Evolutionary conservation across 768 basidiomycete genomes (phyloP).

Genomic region (Coprinopsis sp.): DNA sequence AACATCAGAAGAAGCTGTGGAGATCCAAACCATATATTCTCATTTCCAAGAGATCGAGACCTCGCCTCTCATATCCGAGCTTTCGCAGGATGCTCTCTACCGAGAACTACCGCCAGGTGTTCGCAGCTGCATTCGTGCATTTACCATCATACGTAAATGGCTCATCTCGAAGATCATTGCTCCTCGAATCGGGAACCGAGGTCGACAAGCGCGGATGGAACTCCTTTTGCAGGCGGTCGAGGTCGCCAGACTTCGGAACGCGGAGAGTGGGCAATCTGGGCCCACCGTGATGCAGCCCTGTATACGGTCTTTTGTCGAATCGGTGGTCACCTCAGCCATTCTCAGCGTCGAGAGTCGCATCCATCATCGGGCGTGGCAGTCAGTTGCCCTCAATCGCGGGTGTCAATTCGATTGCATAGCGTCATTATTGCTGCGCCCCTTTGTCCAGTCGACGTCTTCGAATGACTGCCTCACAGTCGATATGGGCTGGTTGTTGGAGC

Average conservation of each 20-base stretch:
- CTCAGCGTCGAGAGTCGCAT: slow-evolving; percentile 76
- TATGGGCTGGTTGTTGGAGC: slow-evolving; percentile 79
- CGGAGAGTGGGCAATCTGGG: slow-evolving; percentile 27
- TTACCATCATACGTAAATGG: slow-evolving; percentile 77
- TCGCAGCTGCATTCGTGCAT: slow-evolving; percentile 73
- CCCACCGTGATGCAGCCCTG: slow-evolving; percentile 54
- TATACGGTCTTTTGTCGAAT: slow-evolving; percentile 77
- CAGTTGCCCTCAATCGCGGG: slow-evolving; percentile 59
- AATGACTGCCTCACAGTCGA: slow-evolving; percentile 62
- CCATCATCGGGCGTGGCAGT: slow-evolving; percentile 75
- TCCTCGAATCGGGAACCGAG: slow-evolving; percentile 56
- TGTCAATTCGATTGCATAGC: slow-evolving; percentile 57
- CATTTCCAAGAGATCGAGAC: slow-evolving; percentile 70
- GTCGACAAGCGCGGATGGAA: slow-evolving; percentile 71
- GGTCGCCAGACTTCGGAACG: slow-evolving; percentile 59
- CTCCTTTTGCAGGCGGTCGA: slow-evolving; percentile 68
- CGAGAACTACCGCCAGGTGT: slow-evolving; percentile 71
- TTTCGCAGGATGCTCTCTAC: slow-evolving; percentile 65
- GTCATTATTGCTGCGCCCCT: slow-evolving; percentile 50
- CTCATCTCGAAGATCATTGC: slow-evolving; percentile 64
- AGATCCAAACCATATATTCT: slow-evolving; percentile 75
- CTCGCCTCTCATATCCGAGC: slow-evolving; percentile 66
- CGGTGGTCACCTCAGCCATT: slow-evolving; percentile 69
- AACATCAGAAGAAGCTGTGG: slow-evolving; percentile 55
- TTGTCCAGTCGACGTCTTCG: slow-evolving; percentile 37